Evolutionary conservation across 2,329 filamentous ascomycete genomes (phyloP), one percentile per base, ranked within the genome.

Genomic region (Drechslerella coelobrocha): DNA sequence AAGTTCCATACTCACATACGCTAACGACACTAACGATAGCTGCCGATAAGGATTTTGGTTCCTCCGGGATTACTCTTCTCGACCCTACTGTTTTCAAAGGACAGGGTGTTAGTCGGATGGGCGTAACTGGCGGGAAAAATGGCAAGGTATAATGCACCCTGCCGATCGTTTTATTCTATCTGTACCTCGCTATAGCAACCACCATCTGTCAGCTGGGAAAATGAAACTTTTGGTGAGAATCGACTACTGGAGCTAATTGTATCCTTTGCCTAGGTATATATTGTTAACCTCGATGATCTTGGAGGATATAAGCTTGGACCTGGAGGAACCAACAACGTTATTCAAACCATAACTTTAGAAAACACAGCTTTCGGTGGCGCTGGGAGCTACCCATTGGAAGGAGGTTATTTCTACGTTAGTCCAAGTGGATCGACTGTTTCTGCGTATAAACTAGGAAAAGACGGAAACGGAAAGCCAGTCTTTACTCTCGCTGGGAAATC

Each of bases 61-160:
- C 78, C 1, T 77, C 78, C 14, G 78, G 78, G 4, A 79, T 81
- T 0, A 78, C 79, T 12, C 78, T 83, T 0, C 78, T 84, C 0
- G 81, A 83, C 4, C 79, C 81, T 0, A 77, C 72, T 8, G 75
- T 78, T 1, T 84, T 84, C 63, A 78, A 78, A 0, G 82, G 82
- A 0, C 79, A 79, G 8, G 77, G 80, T 2, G 73, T 83, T 9
- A 78, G 76, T n/a, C 79, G 82, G 0, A 82, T 84, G 10, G 83
- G 81, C 0, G 79, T 84, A 5, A 79, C 82, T 0, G 81, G 81
- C 2, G 83, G 83, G 10, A 84, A 84, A 76, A 83, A 81, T 41
- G 82, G 81, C 1, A 83, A 61, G 21, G 63, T 61, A 56, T n/a
- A n/a, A n/a, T n/a, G n/a, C n/a, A n/a, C n/a, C n/a, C n/a, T n/a